These are phyloP conservation scores for Boletus barrowsii DNA, from an alignment of 768 basidiomycete species.

Conservation along the genomic window DNA sequence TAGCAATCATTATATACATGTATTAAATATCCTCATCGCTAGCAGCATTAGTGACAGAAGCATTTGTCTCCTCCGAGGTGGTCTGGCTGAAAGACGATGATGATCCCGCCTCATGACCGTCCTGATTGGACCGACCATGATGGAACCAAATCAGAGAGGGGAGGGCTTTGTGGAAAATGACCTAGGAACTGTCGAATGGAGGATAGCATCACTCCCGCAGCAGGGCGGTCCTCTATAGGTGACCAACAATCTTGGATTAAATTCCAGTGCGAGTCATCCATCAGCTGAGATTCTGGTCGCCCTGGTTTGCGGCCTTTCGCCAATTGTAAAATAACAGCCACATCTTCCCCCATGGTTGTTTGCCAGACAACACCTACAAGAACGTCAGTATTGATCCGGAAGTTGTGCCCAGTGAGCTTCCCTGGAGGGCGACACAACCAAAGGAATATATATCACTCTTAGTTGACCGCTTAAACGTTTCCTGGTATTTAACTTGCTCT, in stretches of 20 bases:
- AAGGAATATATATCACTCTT: neutral
- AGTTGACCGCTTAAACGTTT: neutral
- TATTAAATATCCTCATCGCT: too few relatives aligned
- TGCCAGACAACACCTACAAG: slow-evolving; percentile 6
- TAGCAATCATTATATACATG: too few relatives aligned
- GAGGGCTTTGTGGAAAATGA: neutral
- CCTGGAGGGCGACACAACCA: neutral
- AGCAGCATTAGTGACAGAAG: too few relatives aligned
- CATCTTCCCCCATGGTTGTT: slow-evolving; percentile 7
- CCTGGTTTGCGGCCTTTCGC: neutral
- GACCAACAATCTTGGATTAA: slow-evolving; percentile 7
- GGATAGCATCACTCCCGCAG: neutral
- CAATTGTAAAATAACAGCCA: slow-evolving; percentile 2
- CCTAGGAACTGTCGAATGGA: neutral
- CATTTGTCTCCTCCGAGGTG: too few relatives aligned
- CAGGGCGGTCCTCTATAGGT: neutral
- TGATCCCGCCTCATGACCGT: too few relatives aligned
- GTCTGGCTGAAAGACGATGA: too few relatives aligned
- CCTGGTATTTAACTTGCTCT: neutral
- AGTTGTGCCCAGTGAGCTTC: neutral
- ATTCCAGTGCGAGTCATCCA: slow-evolving; percentile 1
- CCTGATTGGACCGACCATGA: too few relatives aligned
- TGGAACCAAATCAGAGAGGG: too few relatives aligned
- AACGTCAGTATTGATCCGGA: neutral
- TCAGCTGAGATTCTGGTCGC: neutral